A percentile compares a stretch with the other conserved stretches of the same genome.
Conservation (phyloP, 2,329 filamentous ascomycete genomes). For the Clarireedia homoeocarpa region DNA sequence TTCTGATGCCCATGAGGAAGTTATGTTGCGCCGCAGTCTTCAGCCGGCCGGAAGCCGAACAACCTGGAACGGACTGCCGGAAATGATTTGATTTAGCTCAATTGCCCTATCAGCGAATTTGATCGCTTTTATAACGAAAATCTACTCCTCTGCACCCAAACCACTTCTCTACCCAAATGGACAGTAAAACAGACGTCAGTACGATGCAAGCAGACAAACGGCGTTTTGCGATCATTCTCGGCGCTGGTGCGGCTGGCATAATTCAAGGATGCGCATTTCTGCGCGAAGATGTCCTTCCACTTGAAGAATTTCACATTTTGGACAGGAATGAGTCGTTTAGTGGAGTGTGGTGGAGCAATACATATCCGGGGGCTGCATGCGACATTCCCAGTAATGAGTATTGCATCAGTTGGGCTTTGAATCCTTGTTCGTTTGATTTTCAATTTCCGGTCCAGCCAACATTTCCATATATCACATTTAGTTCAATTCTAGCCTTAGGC, state of each 20-base stretch:
- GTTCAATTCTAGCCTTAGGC: too few species aligned
- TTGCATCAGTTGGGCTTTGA: background rate
- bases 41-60: too few species aligned
- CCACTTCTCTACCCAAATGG: too few species aligned
- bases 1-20: too few species aligned
- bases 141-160: too few species aligned
- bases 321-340: background rate
- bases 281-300: background rate
- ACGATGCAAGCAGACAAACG: background rate
- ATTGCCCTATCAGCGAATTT: too few species aligned
- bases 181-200: too few species aligned
- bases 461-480: background rate
- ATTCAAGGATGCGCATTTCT: conserved; percentile 2
- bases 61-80: too few species aligned
- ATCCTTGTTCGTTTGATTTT: conserved; percentile 1
- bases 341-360: background rate
- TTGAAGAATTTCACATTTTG: conserved; percentile 1
- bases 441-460: too few species aligned
- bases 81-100: too few species aligned
- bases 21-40: too few species aligned
- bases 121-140: too few species aligned
- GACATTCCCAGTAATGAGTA: background rate
- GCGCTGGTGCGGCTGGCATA: background rate
- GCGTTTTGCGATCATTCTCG: background rate
- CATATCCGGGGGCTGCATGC: background rate